Evolutionary conservation across 345 rosid genomes (phyloP).

Genomic region (Rhizophora apiculata): DNA sequence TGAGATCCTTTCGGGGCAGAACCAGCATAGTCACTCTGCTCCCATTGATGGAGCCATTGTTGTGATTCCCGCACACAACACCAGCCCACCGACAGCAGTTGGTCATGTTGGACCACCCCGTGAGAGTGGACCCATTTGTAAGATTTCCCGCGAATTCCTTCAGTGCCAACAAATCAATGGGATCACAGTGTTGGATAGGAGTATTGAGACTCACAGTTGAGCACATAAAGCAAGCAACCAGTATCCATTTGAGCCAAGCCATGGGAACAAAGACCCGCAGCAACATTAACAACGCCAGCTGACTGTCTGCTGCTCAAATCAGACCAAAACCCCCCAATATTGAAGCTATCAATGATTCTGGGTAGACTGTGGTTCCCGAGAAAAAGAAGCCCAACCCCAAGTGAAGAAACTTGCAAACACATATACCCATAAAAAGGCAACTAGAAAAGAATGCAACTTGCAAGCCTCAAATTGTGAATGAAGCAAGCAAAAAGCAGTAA

Average conservation of each 20-base stretch:
- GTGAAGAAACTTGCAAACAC: constrained; percentile 32
- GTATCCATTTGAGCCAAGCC: constrained; percentile 39
- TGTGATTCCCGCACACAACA: constrained; percentile 51
- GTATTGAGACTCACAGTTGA: constrained; percentile 45
- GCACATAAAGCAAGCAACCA: constrained; percentile 44
- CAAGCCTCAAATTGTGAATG: constrained; percentile 40
- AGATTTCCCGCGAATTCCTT: constrained; percentile 58
- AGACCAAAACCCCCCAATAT: constrained; percentile 24
- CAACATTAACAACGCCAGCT: constrained; percentile 39
- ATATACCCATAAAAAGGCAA: constrained; percentile 27
- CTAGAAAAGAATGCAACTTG: constrained; percentile 20
- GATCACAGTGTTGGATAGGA: constrained; percentile 45
- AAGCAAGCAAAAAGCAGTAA: constrained; percentile 38
- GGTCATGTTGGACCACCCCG: constrained; percentile 47
- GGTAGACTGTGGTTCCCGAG: constrained; percentile 16
- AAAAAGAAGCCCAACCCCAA: constrained; percentile 20
- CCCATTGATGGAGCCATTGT: constrained; percentile 27
- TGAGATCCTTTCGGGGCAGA: constrained; percentile 48
- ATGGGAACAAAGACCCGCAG: constrained; percentile 27
- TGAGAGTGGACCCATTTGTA: constrained; percentile 40
- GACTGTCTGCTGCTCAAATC: constrained; percentile 27
- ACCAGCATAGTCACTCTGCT: constrained; percentile 55
- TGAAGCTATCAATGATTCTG: constrained; percentile 4
- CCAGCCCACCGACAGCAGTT: constrained; percentile 83
- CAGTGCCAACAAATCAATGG: constrained; percentile 59